Base-by-base conservation (phyloP, 2,329 filamentous ascomycete genomes). In the Apiospora pterosperma region DNA sequence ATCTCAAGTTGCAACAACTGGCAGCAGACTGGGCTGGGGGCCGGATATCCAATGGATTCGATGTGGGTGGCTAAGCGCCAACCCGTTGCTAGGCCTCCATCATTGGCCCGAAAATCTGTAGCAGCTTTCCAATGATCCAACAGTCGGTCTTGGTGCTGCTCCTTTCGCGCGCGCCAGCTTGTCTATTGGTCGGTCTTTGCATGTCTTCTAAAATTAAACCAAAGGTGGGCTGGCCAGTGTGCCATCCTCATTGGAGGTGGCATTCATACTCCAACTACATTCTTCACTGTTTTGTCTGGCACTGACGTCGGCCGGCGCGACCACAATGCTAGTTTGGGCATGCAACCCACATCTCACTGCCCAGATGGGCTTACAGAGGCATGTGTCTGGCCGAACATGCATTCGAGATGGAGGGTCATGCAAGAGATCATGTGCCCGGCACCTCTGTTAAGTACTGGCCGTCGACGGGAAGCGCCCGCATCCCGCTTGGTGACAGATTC, bases 121-220 rank as follows among this genome's bases (percentile, higher is more conserved):
- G 65, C 39, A 58, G 60, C 25, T 62, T 64, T 58, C 70, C 73
- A 73, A 74, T 72, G 69, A 72, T 55, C 36, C 62, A 23, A 44
- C 63, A 61, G 59, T 48, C 39, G 69, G 63, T 68, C 71, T 48
- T 62, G 60, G 60, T 34, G 21, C 28, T 23, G 38, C 25, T 21
- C 39, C 25, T 67, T 67, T 67, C 48, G 67, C 67, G 63, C 66
- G 69, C 69, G 69, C 69, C 67, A 67, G 66, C 61, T 61, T 41
- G 62, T 63, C 63, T 63, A 71, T 73, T 74, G 73, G 73, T 41
- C 59, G 42, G 42, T 64, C 39, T 62, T 62, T 60, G 63, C 67
- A 61, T 63, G 61, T 64, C 42, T 64, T 74, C 73, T 73, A 74
- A 75, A 71, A 73, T 71, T 73, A 75, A 73, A 67, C 67, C 65